These are phyloP conservation scores for Kregervanrija delftensis DNA, from an alignment of 805 yeast species.

Conservation along the genomic window DNA sequence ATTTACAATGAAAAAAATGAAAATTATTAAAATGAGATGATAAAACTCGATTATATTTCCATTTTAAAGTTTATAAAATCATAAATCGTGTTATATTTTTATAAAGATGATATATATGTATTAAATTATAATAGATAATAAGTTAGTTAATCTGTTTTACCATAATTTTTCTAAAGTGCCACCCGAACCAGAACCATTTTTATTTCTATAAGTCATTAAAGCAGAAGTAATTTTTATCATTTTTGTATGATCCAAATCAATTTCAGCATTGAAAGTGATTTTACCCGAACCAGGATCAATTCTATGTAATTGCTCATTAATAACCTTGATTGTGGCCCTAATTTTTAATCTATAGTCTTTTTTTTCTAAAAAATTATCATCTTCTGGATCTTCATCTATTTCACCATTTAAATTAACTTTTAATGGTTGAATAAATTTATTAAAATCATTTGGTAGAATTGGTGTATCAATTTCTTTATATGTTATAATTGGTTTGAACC, in stretches of 20 bases:
- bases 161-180: slow-evolving; percentile 25
- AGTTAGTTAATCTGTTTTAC: slow-evolving; percentile 8
- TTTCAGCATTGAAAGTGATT: slow-evolving; percentile 27
- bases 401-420: slow-evolving; percentile 15
- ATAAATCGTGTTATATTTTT: neutral
- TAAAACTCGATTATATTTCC: neutral
- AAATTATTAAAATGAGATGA: neutral
- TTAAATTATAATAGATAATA: neutral
- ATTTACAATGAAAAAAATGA: neutral
- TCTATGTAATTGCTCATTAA: slow-evolving; percentile 11
- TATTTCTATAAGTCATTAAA: slow-evolving; percentile 20
- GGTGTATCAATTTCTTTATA: slow-evolving; percentile 20
- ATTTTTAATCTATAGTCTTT: slow-evolving; percentile 27
- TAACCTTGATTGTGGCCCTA: slow-evolving; percentile 23
- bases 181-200: slow-evolving; percentile 15
- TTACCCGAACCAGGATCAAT: slow-evolving; percentile 23
- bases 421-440: slow-evolving; percentile 27
- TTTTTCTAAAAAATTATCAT: slow-evolving; percentile 18
- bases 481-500: slow-evolving; percentile 21
- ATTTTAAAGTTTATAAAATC: neutral
- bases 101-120: neutral
- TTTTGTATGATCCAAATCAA: slow-evolving; percentile 32
- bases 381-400: slow-evolving; percentile 19
- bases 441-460: slow-evolving; percentile 19
- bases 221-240: slow-evolving; percentile 24